Conservation (phyloP, 331 rosid genomes). For the Quercus lobata region DNA sequence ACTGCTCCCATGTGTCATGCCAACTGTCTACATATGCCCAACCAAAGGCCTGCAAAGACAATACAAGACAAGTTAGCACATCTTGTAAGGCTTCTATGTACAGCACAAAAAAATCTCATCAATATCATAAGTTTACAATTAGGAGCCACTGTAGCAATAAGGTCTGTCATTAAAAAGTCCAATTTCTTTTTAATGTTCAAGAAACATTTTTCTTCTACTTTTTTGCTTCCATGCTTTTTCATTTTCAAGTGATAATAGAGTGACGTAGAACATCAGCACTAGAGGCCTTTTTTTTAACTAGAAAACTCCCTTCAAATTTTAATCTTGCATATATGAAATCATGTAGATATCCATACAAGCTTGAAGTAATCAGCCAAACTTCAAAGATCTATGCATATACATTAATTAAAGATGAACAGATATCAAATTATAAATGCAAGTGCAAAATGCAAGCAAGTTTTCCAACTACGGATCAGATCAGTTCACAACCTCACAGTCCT, state of each 20-base stretch:
- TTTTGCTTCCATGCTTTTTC: neutral
- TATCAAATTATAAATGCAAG: neutral
- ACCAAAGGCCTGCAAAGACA: conserved; percentile 69
- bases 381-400: neutral
- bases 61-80: neutral
- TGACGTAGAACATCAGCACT: neutral
- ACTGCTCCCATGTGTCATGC: conserved; percentile 83
- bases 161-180: no score
- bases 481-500: neutral
- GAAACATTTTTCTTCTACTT: neutral
- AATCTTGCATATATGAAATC: neutral
- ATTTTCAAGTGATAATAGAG: neutral
- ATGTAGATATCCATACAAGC: neutral
- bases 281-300: neutral
- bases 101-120: neutral
- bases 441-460: neutral
- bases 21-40: conserved; percentile 70
- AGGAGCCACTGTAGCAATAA: neutral
- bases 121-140: neutral
- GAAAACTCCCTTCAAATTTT: neutral
- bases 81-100: neutral
- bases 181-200: no score
- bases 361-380: neutral
- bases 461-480: neutral
- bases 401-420: neutral